phyloP scores from a whole-genome alignment of 352 stramenopile genomes.

The Pythium biforme region DNA sequence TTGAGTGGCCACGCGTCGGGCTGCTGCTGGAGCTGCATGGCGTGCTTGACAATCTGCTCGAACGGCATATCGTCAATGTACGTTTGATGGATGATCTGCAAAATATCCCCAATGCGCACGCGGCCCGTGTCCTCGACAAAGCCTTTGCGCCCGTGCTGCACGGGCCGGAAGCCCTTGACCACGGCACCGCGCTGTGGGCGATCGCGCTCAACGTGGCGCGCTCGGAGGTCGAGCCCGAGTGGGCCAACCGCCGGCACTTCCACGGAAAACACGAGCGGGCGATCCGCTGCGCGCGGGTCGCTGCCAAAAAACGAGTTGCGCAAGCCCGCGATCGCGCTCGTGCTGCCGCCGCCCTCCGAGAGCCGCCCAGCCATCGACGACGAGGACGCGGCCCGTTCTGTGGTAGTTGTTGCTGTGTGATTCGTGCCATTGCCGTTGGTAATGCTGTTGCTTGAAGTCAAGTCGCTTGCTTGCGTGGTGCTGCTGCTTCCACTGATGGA shows the following conservation, averaged over 20 bases:
- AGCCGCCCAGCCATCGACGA: conserved; percentile 29
- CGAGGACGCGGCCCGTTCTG: neutral
- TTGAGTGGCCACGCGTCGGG: conserved; percentile 62
- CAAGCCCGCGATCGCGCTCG: conserved; percentile 17
- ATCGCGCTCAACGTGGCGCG: conserved; percentile 69
- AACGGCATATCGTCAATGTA: conserved; percentile 82
- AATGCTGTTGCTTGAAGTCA: neutral
- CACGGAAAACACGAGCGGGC: conserved; percentile 65
- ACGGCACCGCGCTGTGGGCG: conserved; percentile 73
- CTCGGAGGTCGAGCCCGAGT: conserved; percentile 69
- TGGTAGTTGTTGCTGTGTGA: too few relatives aligned
- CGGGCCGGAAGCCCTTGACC: conserved; percentile 75
- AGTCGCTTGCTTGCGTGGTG: too few relatives aligned
- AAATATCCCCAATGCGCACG: conserved; percentile 75
- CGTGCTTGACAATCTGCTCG: conserved; percentile 79
- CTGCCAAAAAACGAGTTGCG: conserved; percentile 51
- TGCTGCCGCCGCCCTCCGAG: neutral
- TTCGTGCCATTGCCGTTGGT: conserved; percentile 26
- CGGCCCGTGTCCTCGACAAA: conserved; percentile 77
- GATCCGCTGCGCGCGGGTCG: conserved; percentile 53
- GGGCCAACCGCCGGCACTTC: conserved; percentile 69
- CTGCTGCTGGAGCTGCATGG: conserved; percentile 71
- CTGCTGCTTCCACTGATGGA: conserved; percentile 25
- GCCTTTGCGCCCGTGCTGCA: conserved; percentile 45
- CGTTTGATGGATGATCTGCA: conserved; percentile 78